These are phyloP conservation scores for Clarkia xantiana DNA, from an alignment of 345 rosid genomes.

Conservation along the genomic window DNA sequence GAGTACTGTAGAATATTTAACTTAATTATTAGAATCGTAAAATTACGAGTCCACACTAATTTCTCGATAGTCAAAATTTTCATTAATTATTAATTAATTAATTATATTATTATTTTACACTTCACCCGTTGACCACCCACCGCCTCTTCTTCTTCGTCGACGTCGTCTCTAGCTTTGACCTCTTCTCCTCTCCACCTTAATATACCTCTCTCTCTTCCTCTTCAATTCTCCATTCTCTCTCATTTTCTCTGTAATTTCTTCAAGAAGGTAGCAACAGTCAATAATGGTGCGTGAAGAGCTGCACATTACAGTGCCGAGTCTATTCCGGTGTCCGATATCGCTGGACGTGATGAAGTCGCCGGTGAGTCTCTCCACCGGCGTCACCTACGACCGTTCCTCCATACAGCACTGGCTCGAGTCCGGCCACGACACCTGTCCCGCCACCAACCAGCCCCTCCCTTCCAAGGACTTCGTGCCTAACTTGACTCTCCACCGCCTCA, in stretches of 20 bases:
- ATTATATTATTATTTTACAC: background rate
- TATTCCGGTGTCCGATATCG: slow-evolving; percentile 42
- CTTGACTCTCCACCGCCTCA: slow-evolving; percentile 33
- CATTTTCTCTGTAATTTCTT: background rate
- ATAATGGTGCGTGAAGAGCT: slow-evolving; percentile 25
- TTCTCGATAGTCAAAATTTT: background rate
- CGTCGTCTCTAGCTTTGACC: slow-evolving; percentile 14
- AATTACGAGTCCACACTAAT: slow-evolving; percentile 2
- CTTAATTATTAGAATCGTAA: too few relatives aligned
- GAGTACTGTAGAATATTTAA: too few relatives aligned
- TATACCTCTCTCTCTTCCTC: slow-evolving; percentile 5
- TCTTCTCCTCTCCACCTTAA: background rate
- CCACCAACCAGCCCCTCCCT: slow-evolving; percentile 36
- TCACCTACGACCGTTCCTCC: slow-evolving; percentile 44
- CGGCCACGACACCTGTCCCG: slow-evolving; percentile 45
- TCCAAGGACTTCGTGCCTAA: slow-evolving; percentile 35
- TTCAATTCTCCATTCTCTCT: background rate
- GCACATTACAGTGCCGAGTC: slow-evolving; percentile 29
- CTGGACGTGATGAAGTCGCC: slow-evolving; percentile 47
- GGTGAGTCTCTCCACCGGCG: slow-evolving; percentile 43
- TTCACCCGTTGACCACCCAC: slow-evolving; percentile 12
- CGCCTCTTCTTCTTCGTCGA: slow-evolving; percentile 2
- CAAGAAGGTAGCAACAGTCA: background rate
- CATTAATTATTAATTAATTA: background rate
- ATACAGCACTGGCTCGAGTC: slow-evolving; percentile 41